Conservation (phyloP, 2,329 filamentous ascomycete genomes). For the Aspergillus sp. region DNA sequence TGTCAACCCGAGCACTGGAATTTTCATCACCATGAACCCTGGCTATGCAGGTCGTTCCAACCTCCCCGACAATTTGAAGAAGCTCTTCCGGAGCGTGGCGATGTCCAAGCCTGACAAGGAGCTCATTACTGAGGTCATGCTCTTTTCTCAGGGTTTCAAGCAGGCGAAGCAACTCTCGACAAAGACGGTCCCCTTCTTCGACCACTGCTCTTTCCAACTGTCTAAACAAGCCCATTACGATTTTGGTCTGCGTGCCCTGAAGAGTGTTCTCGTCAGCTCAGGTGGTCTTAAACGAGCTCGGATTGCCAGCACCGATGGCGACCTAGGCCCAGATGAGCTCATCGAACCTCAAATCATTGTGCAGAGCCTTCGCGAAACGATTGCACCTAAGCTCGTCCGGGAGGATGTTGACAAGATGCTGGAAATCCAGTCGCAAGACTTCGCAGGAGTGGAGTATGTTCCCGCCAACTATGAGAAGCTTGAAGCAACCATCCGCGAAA, state of each 20-base stretch:
- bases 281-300: conserved; percentile 89
- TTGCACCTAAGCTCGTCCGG: conserved; percentile 93
- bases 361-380: conserved; percentile 96
- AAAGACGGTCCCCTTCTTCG: conserved; percentile 97
- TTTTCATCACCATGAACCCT: conserved; percentile 99
- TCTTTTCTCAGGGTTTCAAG: conserved; percentile 98
- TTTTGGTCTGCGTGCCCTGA: conserved; percentile 94
- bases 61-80: conserved; percentile 97
- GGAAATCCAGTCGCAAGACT: conserved; percentile 76
- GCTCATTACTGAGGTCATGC: conserved; percentile 98
- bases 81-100: conserved; percentile 96
- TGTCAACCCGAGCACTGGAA: conserved; percentile 90
- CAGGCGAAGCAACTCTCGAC: conserved; percentile 92
- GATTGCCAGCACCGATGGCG: conserved; percentile 57
- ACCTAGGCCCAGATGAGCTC: conserved; percentile 64
- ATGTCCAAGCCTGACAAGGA: conserved; percentile 99
- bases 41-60: conserved; percentile 98
- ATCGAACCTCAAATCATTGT: conserved; percentile 97
- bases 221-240: conserved; percentile 99
- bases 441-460: conserved; percentile 90
- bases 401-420: conserved; percentile 87
- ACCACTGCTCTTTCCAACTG: conserved; percentile 74
- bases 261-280: conserved; percentile 97
- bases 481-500: conserved; percentile 73
- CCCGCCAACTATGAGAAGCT: conserved; percentile 81